These are phyloP conservation scores for Pythium phragmitis DNA, from an alignment of 352 stramenopile species.

Conservation along the genomic window DNA sequence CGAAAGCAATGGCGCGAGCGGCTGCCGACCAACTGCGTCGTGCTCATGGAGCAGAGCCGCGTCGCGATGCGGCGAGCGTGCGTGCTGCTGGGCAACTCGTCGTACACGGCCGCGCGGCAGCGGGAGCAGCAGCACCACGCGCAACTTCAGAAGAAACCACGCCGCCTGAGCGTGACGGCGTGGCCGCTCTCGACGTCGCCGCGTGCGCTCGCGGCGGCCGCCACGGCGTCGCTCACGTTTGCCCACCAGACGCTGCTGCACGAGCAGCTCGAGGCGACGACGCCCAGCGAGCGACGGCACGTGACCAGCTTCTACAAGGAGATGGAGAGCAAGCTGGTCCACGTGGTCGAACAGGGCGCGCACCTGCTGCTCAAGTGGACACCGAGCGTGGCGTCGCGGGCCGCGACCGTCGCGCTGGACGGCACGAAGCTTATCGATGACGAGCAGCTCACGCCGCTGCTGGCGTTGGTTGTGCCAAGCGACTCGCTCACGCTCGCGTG, in stretches of 20 bases:
- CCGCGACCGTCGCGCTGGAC: conserved; percentile 45
- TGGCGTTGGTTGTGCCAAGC: conserved; percentile 39
- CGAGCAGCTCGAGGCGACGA: conserved; percentile 49
- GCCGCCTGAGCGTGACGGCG: conserved; percentile 27
- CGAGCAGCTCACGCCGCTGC: conserved; percentile 56
- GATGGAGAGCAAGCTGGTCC: conserved; percentile 48
- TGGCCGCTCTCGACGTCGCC: conserved; percentile 32
- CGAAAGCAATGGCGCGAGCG: conserved; percentile 59
- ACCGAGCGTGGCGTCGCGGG: conserved; percentile 29
- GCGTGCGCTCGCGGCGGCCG: conserved; percentile 36
- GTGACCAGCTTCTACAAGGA: conserved; percentile 40
- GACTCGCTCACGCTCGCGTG: conserved; percentile 53
- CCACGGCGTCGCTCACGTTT: conserved; percentile 43
- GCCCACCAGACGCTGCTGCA: conserved; percentile 60
- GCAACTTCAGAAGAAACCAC: conserved; percentile 30
- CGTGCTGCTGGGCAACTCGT: conserved; percentile 55
- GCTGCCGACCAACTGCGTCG: conserved; percentile 45
- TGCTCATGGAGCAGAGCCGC: conserved; percentile 69
- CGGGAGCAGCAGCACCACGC: conserved; percentile 25
- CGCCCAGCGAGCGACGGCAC: conserved; percentile 34
- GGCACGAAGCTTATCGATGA: conserved; percentile 52
- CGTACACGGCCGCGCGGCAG: conserved; percentile 24
- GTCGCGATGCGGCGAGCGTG: conserved; percentile 50
- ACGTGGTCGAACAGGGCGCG: conserved; percentile 42
- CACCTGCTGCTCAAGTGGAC: conserved; percentile 63